Evolutionary conservation across 1,284 basidiomycete genomes (phyloP).

Genomic region (Trametes versicolor): DNA sequence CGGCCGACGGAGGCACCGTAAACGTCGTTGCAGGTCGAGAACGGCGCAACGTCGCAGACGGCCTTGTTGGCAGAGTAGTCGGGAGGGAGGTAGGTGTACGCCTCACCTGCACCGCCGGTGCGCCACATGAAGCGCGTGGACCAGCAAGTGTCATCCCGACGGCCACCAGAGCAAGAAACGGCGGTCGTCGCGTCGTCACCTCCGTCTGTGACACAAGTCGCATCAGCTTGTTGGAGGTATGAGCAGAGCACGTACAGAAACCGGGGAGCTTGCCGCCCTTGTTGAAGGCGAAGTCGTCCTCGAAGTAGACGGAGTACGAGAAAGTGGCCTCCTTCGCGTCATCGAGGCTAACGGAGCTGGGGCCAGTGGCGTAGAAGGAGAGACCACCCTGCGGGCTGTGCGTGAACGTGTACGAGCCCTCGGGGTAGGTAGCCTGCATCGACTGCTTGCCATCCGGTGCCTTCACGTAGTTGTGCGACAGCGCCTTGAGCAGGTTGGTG

Average conservation of each 20-base stretch:
- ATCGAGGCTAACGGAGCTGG: slow-evolving; percentile 54
- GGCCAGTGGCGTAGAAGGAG: slow-evolving; percentile 67
- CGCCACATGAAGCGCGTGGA: slow-evolving; percentile 70
- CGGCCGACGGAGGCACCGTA: slow-evolving; percentile 83
- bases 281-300: slow-evolving; percentile 55
- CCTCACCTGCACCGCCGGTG: slow-evolving; percentile 60
- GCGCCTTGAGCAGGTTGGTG: slow-evolving; percentile 46
- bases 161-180: slow-evolving; percentile 62
- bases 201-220: slow-evolving; percentile 50
- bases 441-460: slow-evolving; percentile 58
- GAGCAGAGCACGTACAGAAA: slow-evolving; percentile 39
- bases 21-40: slow-evolving; percentile 65
- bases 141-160: slow-evolving; percentile 57
- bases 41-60: slow-evolving; percentile 61
- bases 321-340: slow-evolving; percentile 61
- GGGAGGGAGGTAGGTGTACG: slow-evolving; percentile 68
- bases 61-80: slow-evolving; percentile 66
- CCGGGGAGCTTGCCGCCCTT: slow-evolving; percentile 47
- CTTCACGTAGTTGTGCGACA: slow-evolving; percentile 52
- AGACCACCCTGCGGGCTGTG: slow-evolving; percentile 63
- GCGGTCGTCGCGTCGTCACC: slow-evolving; percentile 56
- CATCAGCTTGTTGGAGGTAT: slow-evolving; percentile 1
- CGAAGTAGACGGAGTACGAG: slow-evolving; percentile 69
- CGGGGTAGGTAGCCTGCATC: slow-evolving; percentile 66
- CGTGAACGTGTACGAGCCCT: slow-evolving; percentile 67